These are phyloP conservation scores for Monoraphidium neglectum DNA, from an alignment of 139 green algal species.

Conservation along the genomic window DNA sequence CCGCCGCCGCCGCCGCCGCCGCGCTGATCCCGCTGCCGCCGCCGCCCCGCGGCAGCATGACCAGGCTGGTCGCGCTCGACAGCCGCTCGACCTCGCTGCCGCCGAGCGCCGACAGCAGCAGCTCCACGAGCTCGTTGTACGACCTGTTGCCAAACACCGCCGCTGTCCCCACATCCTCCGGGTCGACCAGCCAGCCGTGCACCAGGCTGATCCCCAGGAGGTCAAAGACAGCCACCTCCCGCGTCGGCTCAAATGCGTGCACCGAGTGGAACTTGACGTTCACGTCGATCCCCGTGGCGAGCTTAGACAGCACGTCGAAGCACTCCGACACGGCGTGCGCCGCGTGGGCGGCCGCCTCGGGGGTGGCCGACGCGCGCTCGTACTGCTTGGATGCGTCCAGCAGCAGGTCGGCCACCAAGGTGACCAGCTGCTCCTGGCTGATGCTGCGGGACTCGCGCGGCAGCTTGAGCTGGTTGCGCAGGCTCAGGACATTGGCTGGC, in stretches of 20 bases:
- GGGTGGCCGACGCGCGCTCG: not conserved
- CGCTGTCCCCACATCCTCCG: conserved; percentile 32
- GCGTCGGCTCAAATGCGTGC: conserved; percentile 52
- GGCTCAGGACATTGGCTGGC: conserved; percentile 78
- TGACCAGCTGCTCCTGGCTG: conserved; percentile 67
- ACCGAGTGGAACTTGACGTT: conserved; percentile 83
- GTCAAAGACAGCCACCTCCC: conserved; percentile 92
- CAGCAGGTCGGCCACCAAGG: conserved; percentile 74
- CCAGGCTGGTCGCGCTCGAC: not conserved
- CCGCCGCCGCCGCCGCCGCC: not conserved
- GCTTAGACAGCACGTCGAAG: conserved; percentile 40
- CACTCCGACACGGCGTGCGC: conserved; percentile 46
- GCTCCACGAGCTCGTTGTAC: conserved; percentile 83
- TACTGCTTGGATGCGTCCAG: conserved; percentile 66
- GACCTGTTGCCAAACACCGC: conserved; percentile 40
- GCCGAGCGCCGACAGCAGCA: conserved; percentile 14
- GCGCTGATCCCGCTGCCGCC: not conserved
- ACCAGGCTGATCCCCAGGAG: conserved; percentile 90
- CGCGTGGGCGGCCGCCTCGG: not conserved
- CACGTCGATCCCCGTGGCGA: conserved; percentile 92
- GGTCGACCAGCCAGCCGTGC: conserved; percentile 95
- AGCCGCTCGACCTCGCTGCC: conserved; percentile 11
- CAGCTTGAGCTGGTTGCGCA: conserved; percentile 69
- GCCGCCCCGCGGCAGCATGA: not conserved
- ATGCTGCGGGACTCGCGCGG: conserved; percentile 20